A percentile compares a stretch with the other conserved stretches of the same genome.
These are phyloP conservation scores for Sporothrix curviconia DNA, from an alignment of 2,329 filamentous ascomycete species.

Conservation along the genomic window DNA sequence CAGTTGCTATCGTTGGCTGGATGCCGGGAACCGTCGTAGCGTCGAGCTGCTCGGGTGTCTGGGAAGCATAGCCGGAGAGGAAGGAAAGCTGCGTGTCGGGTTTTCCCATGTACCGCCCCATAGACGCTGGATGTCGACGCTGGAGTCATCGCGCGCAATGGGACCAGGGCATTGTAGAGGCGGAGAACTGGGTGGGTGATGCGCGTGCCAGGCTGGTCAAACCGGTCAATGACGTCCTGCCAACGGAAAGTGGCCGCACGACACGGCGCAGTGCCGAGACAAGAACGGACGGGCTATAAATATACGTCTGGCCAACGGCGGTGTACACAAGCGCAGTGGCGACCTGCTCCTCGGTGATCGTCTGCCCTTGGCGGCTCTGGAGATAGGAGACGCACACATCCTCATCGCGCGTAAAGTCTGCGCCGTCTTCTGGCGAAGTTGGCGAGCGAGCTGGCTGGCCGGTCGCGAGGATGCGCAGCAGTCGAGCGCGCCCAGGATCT, in stretches of 20 bases:
- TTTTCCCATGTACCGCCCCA: slow-evolving; percentile 91
- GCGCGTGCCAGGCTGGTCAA: slow-evolving; percentile 72
- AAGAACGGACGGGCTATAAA: slow-evolving; percentile 47
- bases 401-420: slow-evolving; percentile 67
- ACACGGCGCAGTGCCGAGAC: slow-evolving; percentile 58
- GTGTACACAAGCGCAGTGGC: slow-evolving; percentile 68
- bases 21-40: slow-evolving; percentile 78
- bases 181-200: slow-evolving; percentile 78
- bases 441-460: slow-evolving; percentile 50
- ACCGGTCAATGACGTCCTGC: slow-evolving; percentile 67
- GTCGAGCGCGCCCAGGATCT: slow-evolving; percentile 65
- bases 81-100: slow-evolving; percentile 88
- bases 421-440: slow-evolving; percentile 61
- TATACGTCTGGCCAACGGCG: slow-evolving; percentile 50
- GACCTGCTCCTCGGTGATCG: slow-evolving; percentile 74
- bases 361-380: slow-evolving; percentile 43
- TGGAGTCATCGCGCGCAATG: slow-evolving; percentile 55
- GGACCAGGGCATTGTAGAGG: slow-evolving; percentile 70
- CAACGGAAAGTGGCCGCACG: slow-evolving; percentile 57
- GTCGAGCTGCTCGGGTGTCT: slow-evolving; percentile 70
- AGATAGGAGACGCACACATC: slow-evolving; percentile 56
- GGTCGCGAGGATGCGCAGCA: slow-evolving; percentile 60
- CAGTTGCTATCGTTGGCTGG: slow-evolving; percentile 64
- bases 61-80: slow-evolving; percentile 75
- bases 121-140: slow-evolving; percentile 76